Evolutionary conservation across 2,329 filamentous ascomycete species (phyloP), one percentile per base, ranked within the genome.

Genomic region (Balansia obtecta): DNA sequence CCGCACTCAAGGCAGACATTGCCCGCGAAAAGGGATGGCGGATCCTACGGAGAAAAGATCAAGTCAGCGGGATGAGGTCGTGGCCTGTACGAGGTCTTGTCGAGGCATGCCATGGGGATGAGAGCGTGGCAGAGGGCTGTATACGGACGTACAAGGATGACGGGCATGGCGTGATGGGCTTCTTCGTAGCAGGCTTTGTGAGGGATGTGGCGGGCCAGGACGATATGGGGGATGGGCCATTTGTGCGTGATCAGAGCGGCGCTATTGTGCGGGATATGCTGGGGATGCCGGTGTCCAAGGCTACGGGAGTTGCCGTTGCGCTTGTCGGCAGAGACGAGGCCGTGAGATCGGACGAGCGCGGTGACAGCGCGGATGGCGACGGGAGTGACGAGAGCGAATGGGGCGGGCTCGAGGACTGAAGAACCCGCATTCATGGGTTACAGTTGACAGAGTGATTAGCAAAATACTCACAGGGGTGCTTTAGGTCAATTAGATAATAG

Each of bases 141-240:
- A 84, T 96, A 50, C 75, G 91, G 52, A 87, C 88, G 33, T 83
- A 86, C 65, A 86, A 90, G 58, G 86, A 81, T 27, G 88, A 91
- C 57, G 83, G 82, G 10, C 79, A 85, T 55, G 88, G 89, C 0
- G 86, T 90, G 1, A 95, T 96, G 79, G 91, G 93, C 0, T 97
- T 98, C 67, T 98, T 98, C 59, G 86, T 96, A 18, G 88, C 82
- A n/a, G 88, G 77, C 0, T 95, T 98, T 66, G 76, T 88, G 3
- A 62, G 65, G 34, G 61, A 59, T 27, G 50, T 46, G 37, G 53
- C 46, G 30, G 50, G 48, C 10, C 49, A 30, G 1, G 50, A 41
- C 7, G 51, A 12, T 40, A 52, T 50, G 11, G 54, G 49, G 41
- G 65, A 79, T 52, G 77, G 72, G 45, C 76, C 77, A 1, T 72